Conservation (phyloP, 768 basidiomycete species). For the Multifurca ochricompacta region DNA sequence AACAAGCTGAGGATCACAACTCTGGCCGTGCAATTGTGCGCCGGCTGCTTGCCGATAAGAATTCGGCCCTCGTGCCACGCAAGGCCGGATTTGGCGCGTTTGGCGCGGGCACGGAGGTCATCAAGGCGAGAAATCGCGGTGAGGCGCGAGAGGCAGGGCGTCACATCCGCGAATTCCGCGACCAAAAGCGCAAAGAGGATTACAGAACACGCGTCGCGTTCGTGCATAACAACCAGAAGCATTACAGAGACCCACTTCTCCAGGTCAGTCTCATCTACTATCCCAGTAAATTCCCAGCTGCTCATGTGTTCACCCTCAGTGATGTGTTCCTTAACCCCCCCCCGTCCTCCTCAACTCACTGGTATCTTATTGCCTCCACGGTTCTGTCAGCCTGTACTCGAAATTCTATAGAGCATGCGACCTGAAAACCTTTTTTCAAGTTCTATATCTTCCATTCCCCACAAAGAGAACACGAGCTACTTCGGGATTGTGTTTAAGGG, state of each 20-base stretch:
- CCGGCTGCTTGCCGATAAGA: slow-evolving; percentile 69
- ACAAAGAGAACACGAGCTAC: slow-evolving; percentile 14
- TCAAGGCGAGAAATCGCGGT: slow-evolving; percentile 89
- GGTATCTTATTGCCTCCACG: not conserved
- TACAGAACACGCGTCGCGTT: slow-evolving; percentile 81
- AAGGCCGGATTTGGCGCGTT: slow-evolving; percentile 84
- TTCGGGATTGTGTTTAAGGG: slow-evolving; percentile 14
- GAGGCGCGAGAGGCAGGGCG: slow-evolving; percentile 90
- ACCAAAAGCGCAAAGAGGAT: slow-evolving; percentile 67
- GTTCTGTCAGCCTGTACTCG: not conserved
- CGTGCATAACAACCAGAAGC: slow-evolving; percentile 81
- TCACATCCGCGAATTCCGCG: slow-evolving; percentile 77
- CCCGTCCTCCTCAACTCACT: not conserved
- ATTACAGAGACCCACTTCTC: slow-evolving; percentile 67
- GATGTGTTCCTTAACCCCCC: slow-evolving; percentile 14
- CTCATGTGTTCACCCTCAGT: slow-evolving; percentile 8
- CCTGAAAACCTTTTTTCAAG: slow-evolving; percentile 1
- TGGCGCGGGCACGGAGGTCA: slow-evolving; percentile 71
- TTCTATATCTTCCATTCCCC: slow-evolving; percentile 12
- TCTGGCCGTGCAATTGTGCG: slow-evolving; percentile 74
- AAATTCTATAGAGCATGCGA: not conserved
- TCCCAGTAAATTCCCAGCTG: not conserved
- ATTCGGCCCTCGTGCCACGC: slow-evolving; percentile 75
- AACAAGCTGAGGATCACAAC: slow-evolving; percentile 51
- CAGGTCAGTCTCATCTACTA: slow-evolving; percentile 32